Evolutionary conservation across 352 stramenopile genomes (phyloP), one percentile per base, ranked within the genome.

Genomic region (Pseudoperonospora humuli): DNA sequence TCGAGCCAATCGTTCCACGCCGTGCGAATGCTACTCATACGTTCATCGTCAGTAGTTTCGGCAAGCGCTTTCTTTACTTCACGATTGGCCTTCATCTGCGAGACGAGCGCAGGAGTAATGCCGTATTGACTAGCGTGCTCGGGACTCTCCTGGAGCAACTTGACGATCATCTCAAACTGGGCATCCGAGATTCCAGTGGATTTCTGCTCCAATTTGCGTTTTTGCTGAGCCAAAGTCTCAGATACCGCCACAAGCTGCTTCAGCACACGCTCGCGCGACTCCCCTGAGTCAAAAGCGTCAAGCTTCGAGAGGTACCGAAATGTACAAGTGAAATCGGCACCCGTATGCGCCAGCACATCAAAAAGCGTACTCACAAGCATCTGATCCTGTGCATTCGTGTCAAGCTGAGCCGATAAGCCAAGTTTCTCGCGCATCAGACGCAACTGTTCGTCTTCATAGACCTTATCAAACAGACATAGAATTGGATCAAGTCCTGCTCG

Each of bases 241-340:
- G 74, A 89, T 4, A 93, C 57, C 7, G 37, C 46, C 3, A 75
- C 54, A 27, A 96, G 67, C 25, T 83, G 44, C 0, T 67, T 11
- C 7, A 90, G 17, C 20, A 64, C 42, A 3, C 43, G 51, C 26
- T 58, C 33, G 23, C 38, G 49, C 14, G 42, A 57, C 2, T 45
- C 33, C 6, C 37, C 49, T 0, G 23, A 35, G 29, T 70, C 50
- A 21, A 79, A 81, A 3, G 57, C 43, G 19, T 68, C 51, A 15
- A 93, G 45, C 11, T 49, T 42, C 3, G 63, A 68, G 1, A 95
- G 54, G 11, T 48, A 60, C 2, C 81, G 77, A 53, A 95, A 93
- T 2, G 63, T 66, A 38, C 63, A 77, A 20, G 81, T 91, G 45
- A 88, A 92, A 48, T 95, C 83, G 1, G 76, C 75, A 2, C 73